These are phyloP conservation scores for Thymus quinquecostatus DNA, from an alignment of 257 asterid genomes.

Conservation along the genomic window DNA sequence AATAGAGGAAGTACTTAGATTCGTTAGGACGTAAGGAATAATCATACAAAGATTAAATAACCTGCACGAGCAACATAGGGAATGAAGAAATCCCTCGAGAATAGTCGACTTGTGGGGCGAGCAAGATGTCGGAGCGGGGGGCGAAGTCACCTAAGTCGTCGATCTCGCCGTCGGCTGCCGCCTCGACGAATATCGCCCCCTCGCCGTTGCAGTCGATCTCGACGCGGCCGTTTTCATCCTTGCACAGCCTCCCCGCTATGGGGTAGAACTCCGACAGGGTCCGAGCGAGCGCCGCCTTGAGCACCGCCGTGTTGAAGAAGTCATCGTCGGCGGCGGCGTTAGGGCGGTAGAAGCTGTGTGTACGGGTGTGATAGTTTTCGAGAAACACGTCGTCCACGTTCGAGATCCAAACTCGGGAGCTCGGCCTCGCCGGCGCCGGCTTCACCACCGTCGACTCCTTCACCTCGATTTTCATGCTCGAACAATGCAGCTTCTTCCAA, in stretches of 20 bases:
- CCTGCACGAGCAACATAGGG: not conserved
- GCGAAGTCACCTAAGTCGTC: constrained; percentile 3
- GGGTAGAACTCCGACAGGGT: constrained; percentile 17
- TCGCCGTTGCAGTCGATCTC: constrained; percentile 24
- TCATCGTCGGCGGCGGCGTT: not conserved
- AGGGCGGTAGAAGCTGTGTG: not conserved
- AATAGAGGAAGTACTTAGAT: too few species aligned
- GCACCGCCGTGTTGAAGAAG: constrained; percentile 5
- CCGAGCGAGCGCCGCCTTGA: constrained; percentile 21
- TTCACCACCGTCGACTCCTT: constrained; percentile 7
- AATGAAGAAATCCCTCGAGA: constrained; percentile 7
- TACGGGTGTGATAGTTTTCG: not conserved
- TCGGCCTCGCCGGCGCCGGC: not conserved
- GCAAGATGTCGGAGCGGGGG: not conserved
- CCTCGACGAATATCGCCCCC: constrained; percentile 20
- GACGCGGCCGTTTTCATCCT: not conserved
- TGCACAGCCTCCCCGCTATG: constrained; percentile 16
- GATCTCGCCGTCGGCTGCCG: constrained; percentile 18
- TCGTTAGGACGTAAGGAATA: too few species aligned
- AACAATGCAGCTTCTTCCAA: too few species aligned
- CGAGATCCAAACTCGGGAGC: not conserved
- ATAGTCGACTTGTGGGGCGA: constrained; percentile 15
- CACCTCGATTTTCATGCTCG: not conserved
- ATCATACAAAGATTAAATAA: not conserved
- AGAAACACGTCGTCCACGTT: not conserved